Conservation (phyloP, 225 moss, liverwort and hornwort species). For the Ulota crispa region DNA sequence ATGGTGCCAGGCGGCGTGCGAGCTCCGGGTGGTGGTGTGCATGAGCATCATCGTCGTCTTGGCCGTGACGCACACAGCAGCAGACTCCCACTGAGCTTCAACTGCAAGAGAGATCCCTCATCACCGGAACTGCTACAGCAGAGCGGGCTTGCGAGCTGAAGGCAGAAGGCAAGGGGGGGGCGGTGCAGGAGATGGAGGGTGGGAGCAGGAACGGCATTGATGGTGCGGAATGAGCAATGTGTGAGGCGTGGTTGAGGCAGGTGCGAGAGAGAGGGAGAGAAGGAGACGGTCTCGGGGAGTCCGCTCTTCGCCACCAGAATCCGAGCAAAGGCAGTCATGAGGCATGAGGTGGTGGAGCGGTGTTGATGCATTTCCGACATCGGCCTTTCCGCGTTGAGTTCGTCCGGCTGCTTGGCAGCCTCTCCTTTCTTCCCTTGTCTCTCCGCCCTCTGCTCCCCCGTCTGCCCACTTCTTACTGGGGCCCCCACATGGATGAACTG, state of each 20-base stretch:
- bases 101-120: neutral
- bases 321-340: too few species aligned
- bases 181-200: neutral
- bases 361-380: neutral
- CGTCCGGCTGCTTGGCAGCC: neutral
- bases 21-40: conserved; percentile 17
- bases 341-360: neutral
- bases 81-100: neutral
- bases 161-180: neutral
- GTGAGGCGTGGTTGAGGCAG: neutral
- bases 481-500: neutral
- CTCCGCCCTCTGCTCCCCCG: neutral
- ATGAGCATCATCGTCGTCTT: conserved; percentile 33
- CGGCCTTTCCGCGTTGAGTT: neutral
- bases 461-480: neutral
- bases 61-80: conserved; percentile 9
- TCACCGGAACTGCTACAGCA: neutral
- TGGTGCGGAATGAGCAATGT: neutral
- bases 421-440: neutral
- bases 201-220: neutral
- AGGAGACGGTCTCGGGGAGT: neutral
- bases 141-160: neutral
- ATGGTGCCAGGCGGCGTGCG: conserved; percentile 10
- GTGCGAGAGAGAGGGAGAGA: too few species aligned
- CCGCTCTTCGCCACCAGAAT: neutral